Evolutionary conservation across 768 basidiomycete genomes (phyloP).

Genomic region (Mycena polygramma): DNA sequence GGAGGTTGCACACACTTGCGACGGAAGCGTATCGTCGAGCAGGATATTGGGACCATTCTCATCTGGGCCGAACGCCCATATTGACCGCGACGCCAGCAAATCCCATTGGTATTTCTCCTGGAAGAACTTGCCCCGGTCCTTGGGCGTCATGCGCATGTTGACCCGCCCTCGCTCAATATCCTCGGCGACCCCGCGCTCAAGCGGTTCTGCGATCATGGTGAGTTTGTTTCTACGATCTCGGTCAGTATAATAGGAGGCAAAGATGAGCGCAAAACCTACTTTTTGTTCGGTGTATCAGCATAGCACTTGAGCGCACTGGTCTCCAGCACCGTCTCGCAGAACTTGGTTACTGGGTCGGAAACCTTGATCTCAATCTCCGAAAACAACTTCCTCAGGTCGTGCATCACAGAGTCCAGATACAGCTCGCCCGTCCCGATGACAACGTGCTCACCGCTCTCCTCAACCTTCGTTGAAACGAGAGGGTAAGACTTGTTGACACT

Average conservation of each 20-base stretch:
- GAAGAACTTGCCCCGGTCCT: conserved; percentile 96
- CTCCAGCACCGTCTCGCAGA: conserved; percentile 98
- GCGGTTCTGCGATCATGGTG: conserved; percentile 98
- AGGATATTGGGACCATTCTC: conserved; percentile 95
- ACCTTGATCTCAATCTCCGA: conserved; percentile 99
- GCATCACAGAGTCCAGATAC: conserved; percentile 97
- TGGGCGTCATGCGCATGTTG: conserved; percentile 94
- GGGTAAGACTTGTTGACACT: conserved; percentile 99
- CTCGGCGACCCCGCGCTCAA: conserved; percentile 95
- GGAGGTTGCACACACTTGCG: conserved; percentile 68
- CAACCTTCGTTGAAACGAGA: conserved; percentile 93
- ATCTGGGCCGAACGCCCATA: conserved; percentile 99
- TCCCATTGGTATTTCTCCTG: conserved; percentile 99
- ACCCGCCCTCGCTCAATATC: conserved; percentile 96
- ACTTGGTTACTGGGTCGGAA: conserved; percentile 98
- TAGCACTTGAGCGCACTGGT: conserved; percentile 98
- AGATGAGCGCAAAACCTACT: conserved; percentile 63
- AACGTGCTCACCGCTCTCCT: conserved; percentile 98
- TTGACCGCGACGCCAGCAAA: conserved; percentile 94
- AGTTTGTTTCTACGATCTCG: conserved; percentile 84
- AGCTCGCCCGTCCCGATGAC: conserved; percentile 97
- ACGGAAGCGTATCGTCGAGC: conserved; percentile 95
- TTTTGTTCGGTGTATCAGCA: conserved; percentile 99
- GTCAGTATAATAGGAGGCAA: conserved; percentile 27
- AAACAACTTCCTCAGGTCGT: conserved; percentile 92